Percentiles rank a stretch among this genome's conserved stretches.
Evolutionary conservation across 495 filamentous ascomycete species (phyloP).

Genomic region (Copromyces sp.): DNA sequence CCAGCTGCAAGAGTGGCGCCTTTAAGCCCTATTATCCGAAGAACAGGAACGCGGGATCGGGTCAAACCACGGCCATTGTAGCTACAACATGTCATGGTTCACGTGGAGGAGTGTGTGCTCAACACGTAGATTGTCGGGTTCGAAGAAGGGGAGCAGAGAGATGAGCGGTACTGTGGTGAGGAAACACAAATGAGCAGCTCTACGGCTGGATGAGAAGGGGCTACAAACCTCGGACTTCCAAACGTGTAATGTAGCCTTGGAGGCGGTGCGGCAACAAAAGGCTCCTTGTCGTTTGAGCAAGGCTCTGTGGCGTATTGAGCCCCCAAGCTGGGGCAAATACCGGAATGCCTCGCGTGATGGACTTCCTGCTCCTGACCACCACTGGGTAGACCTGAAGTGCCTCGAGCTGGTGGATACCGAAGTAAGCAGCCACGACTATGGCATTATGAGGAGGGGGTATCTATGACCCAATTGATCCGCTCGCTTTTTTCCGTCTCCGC

Average conservation of each 20-base stretch:
- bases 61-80: too few species aligned
- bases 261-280: neutral
- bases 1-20: too few species aligned
- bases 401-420: neutral
- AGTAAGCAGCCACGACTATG: neutral
- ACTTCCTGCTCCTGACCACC: neutral
- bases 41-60: too few species aligned
- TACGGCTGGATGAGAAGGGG: too few species aligned
- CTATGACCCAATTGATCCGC: neutral
- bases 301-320: neutral
- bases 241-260: neutral
- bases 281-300: neutral
- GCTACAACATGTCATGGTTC: too few species aligned
- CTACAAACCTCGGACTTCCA: neutral
- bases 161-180: too few species aligned
- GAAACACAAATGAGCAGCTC: too few species aligned
- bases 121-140: too few species aligned
- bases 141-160: too few species aligned
- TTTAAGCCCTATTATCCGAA: too few species aligned
- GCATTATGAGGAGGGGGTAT: neutral
- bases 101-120: too few species aligned
- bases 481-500: neutral
- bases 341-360: neutral
- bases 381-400: neutral
- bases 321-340: neutral